Percentiles rank a stretch among this genome's conserved stretches.
Evolutionary conservation across 1,284 basidiomycete genomes (phyloP).

Genomic region (Mrakiaceae sp.): DNA sequence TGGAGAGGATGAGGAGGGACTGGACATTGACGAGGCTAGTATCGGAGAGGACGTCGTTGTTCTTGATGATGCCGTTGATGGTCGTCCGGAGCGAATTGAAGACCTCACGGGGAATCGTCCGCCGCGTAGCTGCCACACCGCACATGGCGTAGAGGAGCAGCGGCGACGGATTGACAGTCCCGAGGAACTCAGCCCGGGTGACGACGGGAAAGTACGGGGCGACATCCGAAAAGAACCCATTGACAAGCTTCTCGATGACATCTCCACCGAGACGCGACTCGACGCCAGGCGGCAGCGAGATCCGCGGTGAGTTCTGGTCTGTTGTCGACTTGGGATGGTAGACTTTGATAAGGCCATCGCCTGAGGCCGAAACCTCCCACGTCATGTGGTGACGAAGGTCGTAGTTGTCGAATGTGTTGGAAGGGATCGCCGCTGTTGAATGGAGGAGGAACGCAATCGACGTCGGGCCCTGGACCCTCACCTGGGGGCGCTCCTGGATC

Average conservation of each 20-base stretch:
- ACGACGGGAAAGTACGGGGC: slow-evolving; percentile 78
- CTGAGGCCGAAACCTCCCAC: slow-evolving; percentile 64
- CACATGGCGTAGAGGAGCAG: slow-evolving; percentile 82
- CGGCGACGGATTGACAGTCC: slow-evolving; percentile 37
- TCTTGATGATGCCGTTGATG: slow-evolving; percentile 74
- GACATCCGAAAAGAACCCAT: slow-evolving; percentile 78
- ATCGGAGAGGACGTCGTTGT: slow-evolving; percentile 79
- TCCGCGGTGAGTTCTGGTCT: background rate
- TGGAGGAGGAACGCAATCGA: slow-evolving; percentile 76
- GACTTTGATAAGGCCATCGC: slow-evolving; percentile 80
- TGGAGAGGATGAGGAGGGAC: slow-evolving; percentile 68
- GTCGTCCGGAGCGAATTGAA: slow-evolving; percentile 73
- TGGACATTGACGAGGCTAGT: slow-evolving; percentile 81
- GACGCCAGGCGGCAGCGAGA: slow-evolving; percentile 1
- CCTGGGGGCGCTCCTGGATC: background rate
- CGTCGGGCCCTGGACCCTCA: slow-evolving; percentile 53
- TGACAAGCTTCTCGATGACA: slow-evolving; percentile 69
- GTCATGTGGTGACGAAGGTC: slow-evolving; percentile 72
- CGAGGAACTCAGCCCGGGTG: slow-evolving; percentile 72
- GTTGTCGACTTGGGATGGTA: slow-evolving; percentile 43
- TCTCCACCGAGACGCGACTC: slow-evolving; percentile 39
- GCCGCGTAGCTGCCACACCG: slow-evolving; percentile 71
- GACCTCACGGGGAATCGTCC: slow-evolving; percentile 68
- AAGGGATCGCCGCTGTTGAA: slow-evolving; percentile 71
- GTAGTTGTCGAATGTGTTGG: slow-evolving; percentile 71